These are phyloP conservation scores for Bullera alba DNA, from an alignment of 768 basidiomycete species.

Conservation along the genomic window DNA sequence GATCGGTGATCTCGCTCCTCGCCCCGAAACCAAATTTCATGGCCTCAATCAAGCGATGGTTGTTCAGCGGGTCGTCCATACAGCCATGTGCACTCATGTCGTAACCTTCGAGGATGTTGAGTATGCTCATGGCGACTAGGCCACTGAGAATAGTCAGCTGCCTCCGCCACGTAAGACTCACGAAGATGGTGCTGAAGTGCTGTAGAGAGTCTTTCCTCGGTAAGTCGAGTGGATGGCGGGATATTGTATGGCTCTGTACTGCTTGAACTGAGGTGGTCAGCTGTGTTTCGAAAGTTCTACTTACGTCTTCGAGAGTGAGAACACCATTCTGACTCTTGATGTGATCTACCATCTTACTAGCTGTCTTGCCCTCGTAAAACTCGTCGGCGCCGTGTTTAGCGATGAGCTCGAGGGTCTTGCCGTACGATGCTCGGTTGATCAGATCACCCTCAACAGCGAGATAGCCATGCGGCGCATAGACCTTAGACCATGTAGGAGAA, in stretches of 20 bases:
- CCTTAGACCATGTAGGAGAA: slow-evolving; percentile 63
- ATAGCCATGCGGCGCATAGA: slow-evolving; percentile 72
- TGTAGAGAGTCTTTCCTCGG: slow-evolving; percentile 70
- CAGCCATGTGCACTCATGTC: slow-evolving; percentile 19
- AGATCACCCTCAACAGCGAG: slow-evolving; percentile 68
- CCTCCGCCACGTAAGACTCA: slow-evolving; percentile 8
- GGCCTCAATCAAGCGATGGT: slow-evolving; percentile 74
- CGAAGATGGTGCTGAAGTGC: slow-evolving; percentile 68
- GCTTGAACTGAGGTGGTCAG: slow-evolving; percentile 48
- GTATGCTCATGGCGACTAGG: slow-evolving; percentile 78
- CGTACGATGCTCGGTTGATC: slow-evolving; percentile 66
- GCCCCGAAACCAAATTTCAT: slow-evolving; percentile 76
- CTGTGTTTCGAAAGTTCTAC: not conserved
- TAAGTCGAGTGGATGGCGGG: slow-evolving; percentile 74
- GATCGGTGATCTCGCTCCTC: slow-evolving; percentile 66
- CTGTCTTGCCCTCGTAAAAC: slow-evolving; percentile 66
- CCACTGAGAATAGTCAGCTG: slow-evolving; percentile 51
- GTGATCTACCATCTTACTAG: slow-evolving; percentile 68
- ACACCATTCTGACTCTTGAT: slow-evolving; percentile 69
- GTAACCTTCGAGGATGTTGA: slow-evolving; percentile 83
- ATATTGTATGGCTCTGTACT: slow-evolving; percentile 62
- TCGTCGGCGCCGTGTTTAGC: slow-evolving; percentile 69
- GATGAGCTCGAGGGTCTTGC: slow-evolving; percentile 65
- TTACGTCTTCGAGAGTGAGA: slow-evolving; percentile 61
- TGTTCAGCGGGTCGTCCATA: slow-evolving; percentile 50